A percentile compares a stretch with the other conserved stretches of the same genome.
Conservation (phyloP, 2,329 filamentous ascomycete species). For the Ascosphaera pollenicola region DNA sequence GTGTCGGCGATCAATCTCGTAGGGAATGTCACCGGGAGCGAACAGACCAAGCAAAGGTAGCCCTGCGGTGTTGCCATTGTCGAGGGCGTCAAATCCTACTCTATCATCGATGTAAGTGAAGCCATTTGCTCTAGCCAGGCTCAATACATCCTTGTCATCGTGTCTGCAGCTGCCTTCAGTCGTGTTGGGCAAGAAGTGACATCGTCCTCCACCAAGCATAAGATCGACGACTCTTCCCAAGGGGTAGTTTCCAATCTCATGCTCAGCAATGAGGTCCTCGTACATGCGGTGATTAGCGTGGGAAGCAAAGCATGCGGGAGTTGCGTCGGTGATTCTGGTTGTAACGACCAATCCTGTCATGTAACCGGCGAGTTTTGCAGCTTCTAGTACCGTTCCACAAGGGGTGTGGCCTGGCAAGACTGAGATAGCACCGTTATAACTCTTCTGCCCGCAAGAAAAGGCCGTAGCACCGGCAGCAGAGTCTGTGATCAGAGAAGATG, state of each 20-base stretch:
- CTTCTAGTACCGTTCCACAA: slow-evolving; percentile 83
- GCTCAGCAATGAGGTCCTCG: slow-evolving; percentile 77
- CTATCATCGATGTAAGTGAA: slow-evolving; percentile 60
- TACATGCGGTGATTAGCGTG: slow-evolving; percentile 63
- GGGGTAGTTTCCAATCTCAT: slow-evolving; percentile 74
- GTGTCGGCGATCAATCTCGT: slow-evolving; percentile 71
- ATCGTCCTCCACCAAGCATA: slow-evolving; percentile 80
- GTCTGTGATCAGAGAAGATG: slow-evolving; percentile 72
- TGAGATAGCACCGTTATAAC: slow-evolving; percentile 90
- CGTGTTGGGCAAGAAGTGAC: slow-evolving; percentile 73
- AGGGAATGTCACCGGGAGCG: slow-evolving; percentile 64
- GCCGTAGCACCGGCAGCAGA: slow-evolving; percentile 94
- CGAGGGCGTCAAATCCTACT: slow-evolving; percentile 51
- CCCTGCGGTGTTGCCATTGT: slow-evolving; percentile 42
- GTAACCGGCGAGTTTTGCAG: slow-evolving; percentile 78
- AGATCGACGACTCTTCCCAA: slow-evolving; percentile 75
- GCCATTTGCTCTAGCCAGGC: slow-evolving; percentile 45
- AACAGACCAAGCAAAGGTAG: slow-evolving; percentile 75
- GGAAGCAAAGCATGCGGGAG: slow-evolving; percentile 80
- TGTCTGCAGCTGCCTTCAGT: slow-evolving; percentile 59
- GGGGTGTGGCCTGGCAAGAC: slow-evolving; percentile 66
- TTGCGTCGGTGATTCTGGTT: slow-evolving; percentile 86
- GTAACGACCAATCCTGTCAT: slow-evolving; percentile 88
- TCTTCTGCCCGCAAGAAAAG: slow-evolving; percentile 82
- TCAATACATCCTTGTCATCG: slow-evolving; percentile 54